Evolutionary conservation across 1,284 basidiomycete genomes (phyloP).

Genomic region (Cryptococcus sp.): DNA sequence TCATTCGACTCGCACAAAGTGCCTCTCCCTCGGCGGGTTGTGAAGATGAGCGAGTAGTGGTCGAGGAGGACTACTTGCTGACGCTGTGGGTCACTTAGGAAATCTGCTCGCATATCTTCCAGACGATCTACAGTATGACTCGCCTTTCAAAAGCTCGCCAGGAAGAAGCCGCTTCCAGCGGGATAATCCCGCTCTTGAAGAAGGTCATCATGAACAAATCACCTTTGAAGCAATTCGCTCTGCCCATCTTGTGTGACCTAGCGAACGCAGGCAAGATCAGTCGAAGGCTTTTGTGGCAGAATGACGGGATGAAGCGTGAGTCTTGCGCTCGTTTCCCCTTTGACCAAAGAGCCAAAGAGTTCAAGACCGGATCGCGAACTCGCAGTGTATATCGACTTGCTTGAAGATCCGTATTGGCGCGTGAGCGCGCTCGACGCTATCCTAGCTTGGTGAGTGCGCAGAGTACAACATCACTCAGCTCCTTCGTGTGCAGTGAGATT

Average conservation of each 20-base stretch:
- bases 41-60: no score
- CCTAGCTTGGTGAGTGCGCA: slow-evolving; percentile 70
- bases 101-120: slow-evolving; percentile 78
- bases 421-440: slow-evolving; percentile 89
- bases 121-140: slow-evolving; percentile 92
- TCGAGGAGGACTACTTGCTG: neutral
- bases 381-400: slow-evolving; percentile 74
- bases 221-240: slow-evolving; percentile 91
- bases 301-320: slow-evolving; percentile 66
- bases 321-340: neutral
- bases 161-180: slow-evolving; percentile 94
- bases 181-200: slow-evolving; percentile 87
- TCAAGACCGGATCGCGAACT: neutral
- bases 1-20: neutral
- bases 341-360: slow-evolving; percentile 21
- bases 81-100: slow-evolving; percentile 60
- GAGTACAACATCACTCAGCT: neutral
- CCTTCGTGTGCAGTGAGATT: no score
- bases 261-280: slow-evolving; percentile 91
- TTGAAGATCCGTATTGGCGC: slow-evolving; percentile 94
- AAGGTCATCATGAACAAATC: slow-evolving; percentile 82
- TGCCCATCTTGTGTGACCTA: slow-evolving; percentile 94
- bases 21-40: neutral
- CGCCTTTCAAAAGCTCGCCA: slow-evolving; percentile 90
- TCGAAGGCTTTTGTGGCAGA: slow-evolving; percentile 81